Percentiles rank a stretch among this genome's conserved stretches.
These are phyloP conservation scores for Orbilia javanica DNA, from an alignment of 2,329 filamentous ascomycete species.

Conservation along the genomic window DNA sequence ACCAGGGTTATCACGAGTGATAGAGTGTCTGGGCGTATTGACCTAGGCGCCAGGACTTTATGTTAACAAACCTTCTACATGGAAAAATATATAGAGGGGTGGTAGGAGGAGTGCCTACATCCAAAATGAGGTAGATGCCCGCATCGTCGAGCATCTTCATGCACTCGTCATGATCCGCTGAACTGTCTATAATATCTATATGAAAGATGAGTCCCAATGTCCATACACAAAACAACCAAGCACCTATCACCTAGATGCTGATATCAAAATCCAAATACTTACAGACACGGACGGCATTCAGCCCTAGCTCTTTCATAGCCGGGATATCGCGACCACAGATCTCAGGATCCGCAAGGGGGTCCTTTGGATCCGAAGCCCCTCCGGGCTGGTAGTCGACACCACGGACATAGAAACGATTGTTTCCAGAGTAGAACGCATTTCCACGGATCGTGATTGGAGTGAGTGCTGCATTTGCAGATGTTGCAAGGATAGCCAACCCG, in stretches of 20 bases:
- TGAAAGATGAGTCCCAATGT: conserved; percentile 41
- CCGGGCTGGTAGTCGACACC: conserved; percentile 76
- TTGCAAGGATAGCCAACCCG: conserved; percentile 61
- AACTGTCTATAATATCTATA: conserved; percentile 84
- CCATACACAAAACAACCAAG: neutral
- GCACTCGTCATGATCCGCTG: conserved; percentile 81
- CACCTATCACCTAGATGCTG: neutral
- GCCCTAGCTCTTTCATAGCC: conserved; percentile 84
- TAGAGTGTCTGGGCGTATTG: conserved; percentile 77
- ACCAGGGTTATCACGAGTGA: conserved; percentile 81
- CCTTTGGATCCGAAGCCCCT: conserved; percentile 73
- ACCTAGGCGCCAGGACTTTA: conserved; percentile 54
- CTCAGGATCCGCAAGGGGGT: conserved; percentile 79
- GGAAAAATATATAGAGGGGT: neutral
- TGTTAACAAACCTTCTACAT: neutral
- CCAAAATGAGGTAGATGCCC: conserved; percentile 90
- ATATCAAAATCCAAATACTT: conserved; percentile 46
- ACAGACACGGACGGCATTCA: conserved; percentile 91
- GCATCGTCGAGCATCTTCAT: conserved; percentile 84
- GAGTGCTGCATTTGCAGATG: conserved; percentile 53
- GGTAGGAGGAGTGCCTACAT: conserved; percentile 79
- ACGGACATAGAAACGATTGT: conserved; percentile 73
- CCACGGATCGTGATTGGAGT: conserved; percentile 54
- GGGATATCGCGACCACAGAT: conserved; percentile 83
- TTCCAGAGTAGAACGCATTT: conserved; percentile 73